phyloP scores from a whole-genome alignment of 129 eudicot species.

The Lonicera japonica region DNA sequence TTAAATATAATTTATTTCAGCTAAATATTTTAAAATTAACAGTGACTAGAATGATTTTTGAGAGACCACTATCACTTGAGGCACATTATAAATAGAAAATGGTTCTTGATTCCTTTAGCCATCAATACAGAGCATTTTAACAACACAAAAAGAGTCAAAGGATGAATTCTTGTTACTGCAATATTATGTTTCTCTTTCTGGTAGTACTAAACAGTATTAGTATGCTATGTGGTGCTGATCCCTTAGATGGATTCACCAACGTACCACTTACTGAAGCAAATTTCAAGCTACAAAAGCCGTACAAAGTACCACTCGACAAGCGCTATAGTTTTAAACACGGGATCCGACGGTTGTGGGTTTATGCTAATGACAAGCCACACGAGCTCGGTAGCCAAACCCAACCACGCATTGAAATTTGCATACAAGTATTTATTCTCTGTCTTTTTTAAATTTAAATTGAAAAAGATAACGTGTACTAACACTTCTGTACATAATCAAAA shows the following conservation, averaged over 20 bases:
- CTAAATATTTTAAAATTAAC: no score
- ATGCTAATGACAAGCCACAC: constrained; percentile 37
- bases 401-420: constrained; percentile 49
- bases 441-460: no score
- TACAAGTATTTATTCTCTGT: constrained; percentile 19
- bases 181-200: not conserved
- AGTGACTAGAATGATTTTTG: no score
- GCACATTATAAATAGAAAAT: no score
- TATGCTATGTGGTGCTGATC: constrained; percentile 31
- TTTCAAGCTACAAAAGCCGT: constrained; percentile 40
- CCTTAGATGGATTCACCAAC: constrained; percentile 41
- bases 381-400: constrained; percentile 32
- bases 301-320: constrained; percentile 28
- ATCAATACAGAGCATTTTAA: no score
- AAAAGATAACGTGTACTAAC: no score
- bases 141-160: no score
- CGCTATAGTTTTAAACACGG: constrained; percentile 41
- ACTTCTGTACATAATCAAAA: no score
- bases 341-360: constrained; percentile 46
- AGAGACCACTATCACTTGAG: no score
- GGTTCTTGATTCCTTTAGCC: no score
- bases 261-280: constrained; percentile 37
- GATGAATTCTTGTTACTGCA: no score
- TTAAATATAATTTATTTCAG: no score
- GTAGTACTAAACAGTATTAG: constrained; percentile 7